Evolutionary conservation across 148 eudicot species (phyloP).

Genomic region (Amaranthus hypochondriacus): DNA sequence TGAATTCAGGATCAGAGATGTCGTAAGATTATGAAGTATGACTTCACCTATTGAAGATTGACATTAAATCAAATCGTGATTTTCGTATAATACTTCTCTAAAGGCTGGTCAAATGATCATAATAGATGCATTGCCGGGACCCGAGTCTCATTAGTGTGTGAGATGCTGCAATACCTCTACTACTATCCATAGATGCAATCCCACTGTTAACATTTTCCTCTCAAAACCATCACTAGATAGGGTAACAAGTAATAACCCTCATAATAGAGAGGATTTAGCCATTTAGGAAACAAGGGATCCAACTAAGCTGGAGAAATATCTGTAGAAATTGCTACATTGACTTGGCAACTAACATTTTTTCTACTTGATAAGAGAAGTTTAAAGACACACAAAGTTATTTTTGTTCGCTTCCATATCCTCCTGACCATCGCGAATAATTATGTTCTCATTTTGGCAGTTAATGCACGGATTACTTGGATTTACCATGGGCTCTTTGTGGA

Average conservation of each 20-base stretch:
- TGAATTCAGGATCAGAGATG: neutral
- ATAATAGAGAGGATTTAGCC: neutral
- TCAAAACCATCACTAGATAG: neutral
- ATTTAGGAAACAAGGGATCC: no score
- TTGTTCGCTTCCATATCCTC: neutral
- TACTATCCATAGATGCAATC: neutral
- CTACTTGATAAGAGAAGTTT: neutral
- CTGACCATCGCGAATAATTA: neutral
- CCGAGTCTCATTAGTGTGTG: neutral
- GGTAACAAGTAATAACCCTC: neutral
- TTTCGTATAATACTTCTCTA: neutral
- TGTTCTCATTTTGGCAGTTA: constrained; percentile 40
- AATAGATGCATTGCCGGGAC: neutral
- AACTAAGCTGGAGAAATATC: neutral
- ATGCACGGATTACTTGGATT: constrained; percentile 85
- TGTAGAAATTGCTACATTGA: neutral
- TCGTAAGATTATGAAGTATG: neutral
- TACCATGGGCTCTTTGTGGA: constrained; percentile 87
- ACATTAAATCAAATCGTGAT: neutral
- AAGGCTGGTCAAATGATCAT: neutral
- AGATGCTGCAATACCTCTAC: neutral
- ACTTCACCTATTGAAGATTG: neutral
- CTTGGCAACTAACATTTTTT: neutral
- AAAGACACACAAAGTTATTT: neutral
- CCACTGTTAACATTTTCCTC: neutral